Conservation (phyloP, 2,329 filamentous ascomycete species). For the Talaromyces piceae region DNA sequence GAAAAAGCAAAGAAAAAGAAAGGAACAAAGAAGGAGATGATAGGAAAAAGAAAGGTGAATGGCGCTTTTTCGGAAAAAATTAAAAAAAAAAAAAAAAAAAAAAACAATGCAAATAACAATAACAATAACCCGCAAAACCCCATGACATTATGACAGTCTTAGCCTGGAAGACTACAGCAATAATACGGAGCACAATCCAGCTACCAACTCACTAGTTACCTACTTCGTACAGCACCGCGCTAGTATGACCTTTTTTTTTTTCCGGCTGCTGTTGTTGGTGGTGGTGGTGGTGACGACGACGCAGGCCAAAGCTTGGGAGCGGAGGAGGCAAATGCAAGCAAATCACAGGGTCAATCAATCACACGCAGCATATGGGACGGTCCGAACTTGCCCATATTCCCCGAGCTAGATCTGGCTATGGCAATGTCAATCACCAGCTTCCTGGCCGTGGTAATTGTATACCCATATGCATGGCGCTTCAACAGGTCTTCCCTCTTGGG, state of each 20-base stretch:
- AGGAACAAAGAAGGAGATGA: not conserved
- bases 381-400: not conserved
- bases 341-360: not conserved
- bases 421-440: not conserved
- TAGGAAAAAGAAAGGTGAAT: not conserved
- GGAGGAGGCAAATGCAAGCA: not conserved
- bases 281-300: too few species aligned
- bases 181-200: too few species aligned
- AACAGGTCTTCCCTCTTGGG: too few species aligned
- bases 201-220: too few species aligned
- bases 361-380: not conserved
- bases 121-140: too few species aligned
- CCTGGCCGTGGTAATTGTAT: not conserved
- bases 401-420: not conserved
- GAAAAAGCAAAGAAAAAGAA: not conserved
- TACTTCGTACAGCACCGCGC: not conserved
- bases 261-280: too few species aligned
- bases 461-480: too few species aligned
- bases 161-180: not conserved
- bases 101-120: too few species aligned
- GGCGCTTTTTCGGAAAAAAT: not conserved
- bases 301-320: not conserved
- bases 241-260: not conserved
- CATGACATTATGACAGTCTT: not conserved
- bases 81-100: too few species aligned